Percentiles rank a stretch among this genome's conserved stretches.
Conservation (phyloP, 108 stramenopile genomes). For the Nannochloropsis gaditana region DNA sequence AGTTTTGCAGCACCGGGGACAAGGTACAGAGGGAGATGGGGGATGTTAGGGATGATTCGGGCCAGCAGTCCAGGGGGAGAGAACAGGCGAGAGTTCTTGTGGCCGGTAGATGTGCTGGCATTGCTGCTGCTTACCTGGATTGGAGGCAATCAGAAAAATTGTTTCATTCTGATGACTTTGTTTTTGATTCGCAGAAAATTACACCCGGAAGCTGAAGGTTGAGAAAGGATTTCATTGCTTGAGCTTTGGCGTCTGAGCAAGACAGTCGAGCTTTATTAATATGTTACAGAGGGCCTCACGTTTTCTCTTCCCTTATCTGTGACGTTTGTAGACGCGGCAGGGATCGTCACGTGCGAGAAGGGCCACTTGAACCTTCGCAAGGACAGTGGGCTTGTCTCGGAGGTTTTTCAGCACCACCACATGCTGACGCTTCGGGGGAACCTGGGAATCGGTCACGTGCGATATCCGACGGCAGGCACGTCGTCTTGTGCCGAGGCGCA, state of each 20-base stretch:
- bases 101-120: too few relatives aligned
- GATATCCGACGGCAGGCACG: conserved; percentile 93
- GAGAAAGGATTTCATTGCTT: background rate
- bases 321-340: conserved; percentile 75
- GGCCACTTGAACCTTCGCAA: conserved; percentile 71
- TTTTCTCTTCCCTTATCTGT: background rate
- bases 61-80: too few relatives aligned
- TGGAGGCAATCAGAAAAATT: too few relatives aligned
- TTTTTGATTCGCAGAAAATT: too few relatives aligned
- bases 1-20: conserved; percentile 97
- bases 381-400: conserved; percentile 91
- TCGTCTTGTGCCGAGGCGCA: conserved; percentile 51
- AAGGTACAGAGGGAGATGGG: conserved; percentile 44
- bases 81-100: too few relatives aligned
- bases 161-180: too few relatives aligned
- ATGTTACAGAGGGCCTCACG: background rate
- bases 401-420: conserved; percentile 90
- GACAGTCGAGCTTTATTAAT: background rate
- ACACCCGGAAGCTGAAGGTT: background rate
- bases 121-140: too few relatives aligned
- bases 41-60: too few relatives aligned
- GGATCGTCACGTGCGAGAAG: conserved; percentile 39
- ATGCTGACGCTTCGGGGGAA: conserved; percentile 82
- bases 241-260: background rate
- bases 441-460: conserved; percentile 86